Evolutionary conservation across 768 basidiomycete genomes (phyloP), one percentile per base, ranked within the genome.

Genomic region (Sistotremastrum suecicum): DNA sequence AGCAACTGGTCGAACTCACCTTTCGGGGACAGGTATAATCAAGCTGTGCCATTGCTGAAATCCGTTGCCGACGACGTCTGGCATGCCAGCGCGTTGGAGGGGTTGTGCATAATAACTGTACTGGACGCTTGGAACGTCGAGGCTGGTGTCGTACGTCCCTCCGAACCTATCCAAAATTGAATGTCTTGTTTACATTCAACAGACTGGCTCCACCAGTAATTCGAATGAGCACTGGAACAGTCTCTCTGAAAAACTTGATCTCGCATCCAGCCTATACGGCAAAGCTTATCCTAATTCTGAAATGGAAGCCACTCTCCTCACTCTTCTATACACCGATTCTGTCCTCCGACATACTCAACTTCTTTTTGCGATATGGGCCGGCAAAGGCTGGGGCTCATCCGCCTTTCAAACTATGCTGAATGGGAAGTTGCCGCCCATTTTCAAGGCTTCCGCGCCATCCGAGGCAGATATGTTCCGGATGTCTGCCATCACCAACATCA

Each of bases 21-120:
- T 47, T 32, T 40, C 35, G 32, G 28, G 5, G 40, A 33, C 55
- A 89, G 86, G 78, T 98, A 90, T 61, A 74, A 77, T 44, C 91
- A 98, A 66, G 83, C 90, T 8, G 63, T 89, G 11, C 72, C 72
- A 33, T 59, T 85, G n/a, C 78, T 89, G 54, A 85, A 81, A 60
- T 67, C 68, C 1, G 70, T 76, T 5, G 75, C 78, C 46, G 94
- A 97, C 60, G 63, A 74, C 28, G 68, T 84, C 30, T 99, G 94
- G 94, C 83, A 91, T 58, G 94, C 88, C 0, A 78, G 83, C 8
- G 79, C 81, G 0, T 66, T 88, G 39, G 95, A 99, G 65, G 88
- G 89, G 3, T 60, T 91, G 54, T 85, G 83, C 2, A 84, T 83
- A 3, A 68, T 83, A 31, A 70, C 76, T 6, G 68, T 94, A 7